Base-by-base conservation (phyloP, 331 rosid species). In the Prunus yedoensis region DNA sequence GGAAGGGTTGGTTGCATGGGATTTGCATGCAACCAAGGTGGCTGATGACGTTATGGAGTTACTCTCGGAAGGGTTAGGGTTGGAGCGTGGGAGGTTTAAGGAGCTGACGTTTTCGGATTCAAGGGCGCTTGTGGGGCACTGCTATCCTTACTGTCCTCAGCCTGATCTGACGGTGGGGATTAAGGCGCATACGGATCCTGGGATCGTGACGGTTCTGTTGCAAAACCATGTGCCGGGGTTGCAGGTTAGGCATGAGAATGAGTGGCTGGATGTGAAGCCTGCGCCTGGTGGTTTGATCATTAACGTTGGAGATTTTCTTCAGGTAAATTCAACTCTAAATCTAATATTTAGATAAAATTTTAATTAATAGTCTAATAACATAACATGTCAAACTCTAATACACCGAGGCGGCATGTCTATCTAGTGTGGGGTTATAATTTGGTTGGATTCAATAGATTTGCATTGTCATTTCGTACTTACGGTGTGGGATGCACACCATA, bases 61-160 rank as follows among this genome's bases (percentile, higher is more conserved):
- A 62, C 45, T 80, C 62, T 68, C 76, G 0, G 87, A 86, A 52
- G 89, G 89, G 63, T 49, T 86, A 41, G 87, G 87, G 3, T 50
- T 86, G 76, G 83, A 83, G 25, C 35, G 67, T 25, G 70, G 70
- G 0, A 86, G 62, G 78, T 75, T 86, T 25, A 81, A 81, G 80
- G 85, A 83, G 78, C 54, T 75, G 2, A 59, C 78, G n/a, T 72
- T 83, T 58, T 74, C 59, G 3, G 74, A 80, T 2, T 1, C 2
- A 9, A 82, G 75, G 70, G 67, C 0, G 51, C 18, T 79, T 2
- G 80, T 76, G 3, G 84, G 80, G 2, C 80, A 71, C 61, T 70
- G 75, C 67, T 86, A 86, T 68, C 89, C 83, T 8, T 75, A 70
- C 58, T 86, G 89, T 59, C 87, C 83, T 9, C 81, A 83, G 69